These are phyloP conservation scores for Albizia julibrissin DNA, from an alignment of 306 rosid genomes.

Conservation along the genomic window DNA sequence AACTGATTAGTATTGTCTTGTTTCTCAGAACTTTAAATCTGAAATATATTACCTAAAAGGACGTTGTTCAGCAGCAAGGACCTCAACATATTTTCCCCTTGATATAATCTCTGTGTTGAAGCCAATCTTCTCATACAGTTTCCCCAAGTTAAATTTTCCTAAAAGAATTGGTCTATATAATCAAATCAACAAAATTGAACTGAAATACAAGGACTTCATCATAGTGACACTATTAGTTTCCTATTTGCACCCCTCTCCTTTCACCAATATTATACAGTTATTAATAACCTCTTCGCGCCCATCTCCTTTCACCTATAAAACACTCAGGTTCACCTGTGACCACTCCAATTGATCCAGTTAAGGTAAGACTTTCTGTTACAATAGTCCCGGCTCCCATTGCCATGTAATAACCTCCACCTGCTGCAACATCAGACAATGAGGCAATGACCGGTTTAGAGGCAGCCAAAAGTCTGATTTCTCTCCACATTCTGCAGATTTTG, in stretches of 20 bases:
- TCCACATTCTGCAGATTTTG: constrained; percentile 81
- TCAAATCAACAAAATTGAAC: constrained; percentile 13
- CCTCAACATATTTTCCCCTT: constrained; percentile 90
- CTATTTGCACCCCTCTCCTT: background rate
- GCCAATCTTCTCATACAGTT: constrained; percentile 93
- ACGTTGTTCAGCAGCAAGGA: constrained; percentile 81
- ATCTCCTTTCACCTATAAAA: constrained; percentile 5
- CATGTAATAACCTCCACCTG: constrained; percentile 97
- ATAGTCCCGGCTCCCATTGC: constrained; percentile 91
- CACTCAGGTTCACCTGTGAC: constrained; percentile 64
- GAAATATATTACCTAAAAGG: constrained; percentile 68
- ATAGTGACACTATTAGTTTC: background rate
- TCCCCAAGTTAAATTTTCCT: constrained; percentile 87
- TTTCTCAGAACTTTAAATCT: constrained; percentile 16
- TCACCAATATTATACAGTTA: background rate
- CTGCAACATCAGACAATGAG: constrained; percentile 95
- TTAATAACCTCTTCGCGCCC: background rate
- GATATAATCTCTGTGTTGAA: constrained; percentile 89
- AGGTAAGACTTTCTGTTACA: constrained; percentile 90
- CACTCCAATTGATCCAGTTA: constrained; percentile 98
- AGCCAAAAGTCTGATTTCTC: constrained; percentile 95
- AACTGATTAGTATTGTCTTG: constrained; percentile 1
- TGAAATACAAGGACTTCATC: background rate
- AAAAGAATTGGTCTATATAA: constrained; percentile 15
- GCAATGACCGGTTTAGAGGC: constrained; percentile 89